phyloP scores from a whole-genome alignment of 805 yeast genomes.

The Metschnikowia cubensis region DNA sequence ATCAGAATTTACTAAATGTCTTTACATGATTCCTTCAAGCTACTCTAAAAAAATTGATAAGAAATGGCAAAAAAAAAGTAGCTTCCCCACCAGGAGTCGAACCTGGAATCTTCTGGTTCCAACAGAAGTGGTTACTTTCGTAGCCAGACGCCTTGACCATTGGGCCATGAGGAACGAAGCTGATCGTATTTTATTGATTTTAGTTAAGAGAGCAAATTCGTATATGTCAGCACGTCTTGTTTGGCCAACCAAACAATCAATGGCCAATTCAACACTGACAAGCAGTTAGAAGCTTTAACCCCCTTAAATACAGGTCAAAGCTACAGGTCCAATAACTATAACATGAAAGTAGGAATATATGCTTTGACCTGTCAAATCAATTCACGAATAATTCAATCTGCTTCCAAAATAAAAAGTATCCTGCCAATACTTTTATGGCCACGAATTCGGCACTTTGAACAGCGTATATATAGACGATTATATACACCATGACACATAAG shows the following conservation, averaged over 20 bases:
- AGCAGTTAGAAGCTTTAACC: no score
- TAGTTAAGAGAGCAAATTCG: neutral
- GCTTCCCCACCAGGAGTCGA: conserved; percentile 55
- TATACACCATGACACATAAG: neutral
- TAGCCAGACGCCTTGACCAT: conserved; percentile 76
- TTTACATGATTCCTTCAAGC: no score
- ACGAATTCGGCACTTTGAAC: neutral
- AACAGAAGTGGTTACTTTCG: conserved; percentile 49
- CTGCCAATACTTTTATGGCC: no score
- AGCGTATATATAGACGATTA: neutral
- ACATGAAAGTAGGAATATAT: no score
- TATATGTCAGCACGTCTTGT: no score
- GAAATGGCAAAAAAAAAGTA: conserved; percentile 23
- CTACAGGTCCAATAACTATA: no score
- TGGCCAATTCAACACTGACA: no score
- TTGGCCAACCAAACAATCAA: no score
- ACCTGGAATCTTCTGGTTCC: conserved; percentile 54
- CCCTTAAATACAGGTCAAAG: no score
- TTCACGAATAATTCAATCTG: no score
- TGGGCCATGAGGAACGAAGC: conserved; percentile 70
- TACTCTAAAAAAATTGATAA: neutral
- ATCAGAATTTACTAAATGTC: neutral
- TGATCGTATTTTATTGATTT: neutral
- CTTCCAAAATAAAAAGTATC: no score
- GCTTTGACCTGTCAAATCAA: no score